Evolutionary conservation across 176 grass and related monocot genomes (phyloP), one percentile per base, ranked within the genome.

Genomic region (Secale cereale): DNA sequence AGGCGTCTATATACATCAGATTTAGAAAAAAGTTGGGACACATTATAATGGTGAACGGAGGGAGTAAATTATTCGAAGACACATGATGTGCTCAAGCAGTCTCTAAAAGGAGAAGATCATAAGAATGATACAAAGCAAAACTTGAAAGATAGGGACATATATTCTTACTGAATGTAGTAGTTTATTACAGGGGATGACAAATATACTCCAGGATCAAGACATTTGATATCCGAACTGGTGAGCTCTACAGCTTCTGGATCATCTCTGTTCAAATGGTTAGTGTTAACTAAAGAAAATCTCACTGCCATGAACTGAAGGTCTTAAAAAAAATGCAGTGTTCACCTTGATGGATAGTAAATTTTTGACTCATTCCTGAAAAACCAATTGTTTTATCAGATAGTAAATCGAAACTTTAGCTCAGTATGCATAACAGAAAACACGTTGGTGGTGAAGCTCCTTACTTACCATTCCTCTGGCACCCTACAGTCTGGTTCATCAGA

Each of bases 321-420:
- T 84, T 80, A 15, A 13, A 50, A 81, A 92, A 45, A 78, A 77
- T 85, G 68, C 31, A 45, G 65, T 36, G 50, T 73, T 90, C 85
- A 97, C 94, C 91, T 97, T 82, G 94, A 88, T 81, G 94, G 94
- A 60, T 94, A 97, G 82, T 90, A 94, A 59, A 97, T 88, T 86
- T 88, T 97, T 74, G 60, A 56, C 20, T 87, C 83, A 1, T 85
- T 88, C 91, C 94, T 94, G 82, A 87, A 93, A 91, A 83, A 12
- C 77, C 7, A 31, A 25, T 59, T 28, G 35, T 57, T 85, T 74
- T 22, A 74, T 78, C 80, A 86, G 32, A 85, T 67, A 66, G 68
- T 41, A 65, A 62, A 40, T 74, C 20, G 37, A 80, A 67, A 76
- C 4, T 36, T 20, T 73, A 70, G 22, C 46, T 85, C 40, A 26